Conservation (phyloP, 805 yeast genomes). For the Schwanniomyces yamadae region DNA sequence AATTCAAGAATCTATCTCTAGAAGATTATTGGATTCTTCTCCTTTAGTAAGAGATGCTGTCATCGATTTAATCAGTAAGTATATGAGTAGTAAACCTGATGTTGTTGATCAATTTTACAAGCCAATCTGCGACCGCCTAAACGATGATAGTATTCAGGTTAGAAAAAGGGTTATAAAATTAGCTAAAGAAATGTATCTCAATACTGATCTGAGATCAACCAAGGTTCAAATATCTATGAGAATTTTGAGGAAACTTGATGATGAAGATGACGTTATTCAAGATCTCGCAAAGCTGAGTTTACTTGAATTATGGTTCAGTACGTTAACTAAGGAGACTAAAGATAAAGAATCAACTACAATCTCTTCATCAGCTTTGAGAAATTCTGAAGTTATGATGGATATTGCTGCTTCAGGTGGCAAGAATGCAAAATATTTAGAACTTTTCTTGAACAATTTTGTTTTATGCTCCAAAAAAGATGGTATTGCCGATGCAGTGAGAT, state of each 20-base stretch:
- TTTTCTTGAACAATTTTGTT: slow-evolving; percentile 46
- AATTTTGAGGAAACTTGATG: slow-evolving; percentile 57
- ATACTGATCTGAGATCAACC: slow-evolving; percentile 25
- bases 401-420: slow-evolving; percentile 37
- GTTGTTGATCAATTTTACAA: slow-evolving; percentile 49
- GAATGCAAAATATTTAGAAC: slow-evolving; percentile 41
- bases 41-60: slow-evolving; percentile 77
- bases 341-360: background rate
- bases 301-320: slow-evolving; percentile 21
- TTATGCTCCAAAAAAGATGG: slow-evolving; percentile 23
- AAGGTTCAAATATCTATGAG: slow-evolving; percentile 48
- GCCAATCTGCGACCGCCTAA: slow-evolving; percentile 47
- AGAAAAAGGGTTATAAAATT: slow-evolving; percentile 60
- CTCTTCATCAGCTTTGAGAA: slow-evolving; percentile 3
- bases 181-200: slow-evolving; percentile 46
- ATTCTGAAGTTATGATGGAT: slow-evolving; percentile 36
- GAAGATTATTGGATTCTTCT: slow-evolving; percentile 56
- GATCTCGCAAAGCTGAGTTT: slow-evolving; percentile 40
- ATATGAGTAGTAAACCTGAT: slow-evolving; percentile 43
- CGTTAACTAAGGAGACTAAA: slow-evolving; percentile 3
- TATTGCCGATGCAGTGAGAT: slow-evolving; percentile 18
- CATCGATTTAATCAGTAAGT: slow-evolving; percentile 59
- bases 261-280: slow-evolving; percentile 58
- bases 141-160: slow-evolving; percentile 64
- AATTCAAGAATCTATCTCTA: slow-evolving; percentile 53